Base-by-base conservation (phyloP, 257 asterid genomes). In the Avicennia marina region DNA sequence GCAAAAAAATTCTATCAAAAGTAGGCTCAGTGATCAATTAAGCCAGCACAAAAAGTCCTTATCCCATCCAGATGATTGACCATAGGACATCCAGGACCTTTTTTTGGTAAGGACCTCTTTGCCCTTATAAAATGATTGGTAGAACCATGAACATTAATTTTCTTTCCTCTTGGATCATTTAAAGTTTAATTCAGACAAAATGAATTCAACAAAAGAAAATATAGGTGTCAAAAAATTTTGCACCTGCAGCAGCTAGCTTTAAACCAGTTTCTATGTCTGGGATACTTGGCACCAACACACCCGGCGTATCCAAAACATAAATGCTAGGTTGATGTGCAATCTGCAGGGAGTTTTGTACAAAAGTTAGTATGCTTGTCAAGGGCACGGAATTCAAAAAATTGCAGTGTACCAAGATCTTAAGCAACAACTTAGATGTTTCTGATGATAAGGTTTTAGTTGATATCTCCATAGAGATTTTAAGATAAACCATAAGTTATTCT, bases 201-300 rank as follows among this genome's bases (percentile, higher is more conserved):
- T n/a, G n/a, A n/a, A n/a, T n/a, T n/a, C n/a, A 24, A n/a, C n/a
- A 57, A 2, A 38, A 9, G 36, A 46, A 36, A 64, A 46, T 11
- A 60, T 12, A 25, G 18, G 39, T 25, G 41, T 47, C 10, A 33
- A 58, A 40, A 31, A 41, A 31, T 26, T 45, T 11, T 18, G 16
- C 69, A 89, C 98, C 98, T 85, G 96, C 86, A 38, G 88, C 77
- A 33, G 96, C 95, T 74, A 90, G 84, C 88, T 87, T 87, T 70
- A 87, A 70, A 50, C 96, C 95, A 34, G 96, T 87, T 67, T 83
- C 98, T 46, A 87, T 60, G 65, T 87, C 86, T 33, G 89, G 83
- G 51, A 90, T 85, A 66, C 91, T 87, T 43, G 96, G 98, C 59
- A 87, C 95, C 79, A 90, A 74, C 50, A 90, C 98, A 50, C 98